These are phyloP conservation scores for Gracilariopsis chorda DNA, from an alignment of 23 red algal species.

Conservation along the genomic window DNA sequence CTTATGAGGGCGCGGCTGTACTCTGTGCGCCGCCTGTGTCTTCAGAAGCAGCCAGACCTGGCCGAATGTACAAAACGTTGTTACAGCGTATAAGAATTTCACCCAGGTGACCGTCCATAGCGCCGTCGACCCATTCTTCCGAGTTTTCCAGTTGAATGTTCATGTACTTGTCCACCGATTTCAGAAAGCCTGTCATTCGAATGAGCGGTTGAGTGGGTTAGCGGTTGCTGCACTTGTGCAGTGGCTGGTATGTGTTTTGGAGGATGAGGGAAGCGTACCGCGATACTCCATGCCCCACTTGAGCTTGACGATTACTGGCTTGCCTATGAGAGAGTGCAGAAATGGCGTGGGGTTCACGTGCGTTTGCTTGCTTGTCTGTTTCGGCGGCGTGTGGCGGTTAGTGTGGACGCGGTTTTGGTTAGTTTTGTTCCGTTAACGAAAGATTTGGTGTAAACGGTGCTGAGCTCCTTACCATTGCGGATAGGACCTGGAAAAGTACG, in stretches of 20 bases:
- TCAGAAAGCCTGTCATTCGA: conserved; percentile 42
- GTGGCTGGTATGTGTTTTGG: too few species aligned
- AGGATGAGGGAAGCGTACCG: conserved; percentile 31
- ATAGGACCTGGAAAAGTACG: too few species aligned
- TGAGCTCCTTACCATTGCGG: too few species aligned
- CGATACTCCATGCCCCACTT: conserved; percentile 99
- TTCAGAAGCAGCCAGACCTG: conserved; percentile 17
- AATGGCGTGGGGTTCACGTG: conserved; percentile 87
- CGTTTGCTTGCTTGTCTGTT: conserved; percentile 21
- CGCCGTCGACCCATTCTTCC: conserved; percentile 89
- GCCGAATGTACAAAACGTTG: conserved; percentile 93
- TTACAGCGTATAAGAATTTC: conserved; percentile 96
- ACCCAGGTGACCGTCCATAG: conserved; percentile 73
- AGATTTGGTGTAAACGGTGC: too few species aligned
- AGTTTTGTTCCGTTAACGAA: too few species aligned
- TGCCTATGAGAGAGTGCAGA: conserved; percentile 77
- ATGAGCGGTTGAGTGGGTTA: too few species aligned
- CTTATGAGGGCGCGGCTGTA: too few species aligned
- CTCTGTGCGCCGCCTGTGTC: not conserved
- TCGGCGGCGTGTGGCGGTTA: not conserved
- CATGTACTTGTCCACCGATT: conserved; percentile 90
- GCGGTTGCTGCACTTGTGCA: too few species aligned
- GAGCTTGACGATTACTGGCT: conserved; percentile 86
- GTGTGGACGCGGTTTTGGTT: too few species aligned
- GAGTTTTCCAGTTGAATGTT: conserved; percentile 86